Percentiles rank a stretch among this genome's conserved stretches.
phyloP scores from a whole-genome alignment of 2,329 filamentous ascomycete species.

The Aspergillus pseudoglaucus region DNA sequence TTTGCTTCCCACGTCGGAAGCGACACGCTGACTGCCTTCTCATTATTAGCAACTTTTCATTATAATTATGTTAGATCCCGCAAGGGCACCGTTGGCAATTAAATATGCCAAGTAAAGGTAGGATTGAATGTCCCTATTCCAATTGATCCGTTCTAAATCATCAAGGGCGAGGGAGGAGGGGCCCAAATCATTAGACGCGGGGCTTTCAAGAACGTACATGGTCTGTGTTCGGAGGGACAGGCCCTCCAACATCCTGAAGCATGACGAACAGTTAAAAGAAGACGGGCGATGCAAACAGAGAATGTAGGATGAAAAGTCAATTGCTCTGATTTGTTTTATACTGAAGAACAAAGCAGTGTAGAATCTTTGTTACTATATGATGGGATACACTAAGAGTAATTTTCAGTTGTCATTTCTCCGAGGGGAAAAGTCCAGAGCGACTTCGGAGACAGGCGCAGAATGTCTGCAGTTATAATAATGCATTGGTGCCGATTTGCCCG shows the following conservation, averaged over 20 bases:
- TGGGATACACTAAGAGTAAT: neutral
- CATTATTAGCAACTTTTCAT: neutral
- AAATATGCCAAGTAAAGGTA: neutral
- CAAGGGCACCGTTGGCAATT: too few species aligned
- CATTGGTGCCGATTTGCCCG: too few species aligned
- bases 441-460: neutral
- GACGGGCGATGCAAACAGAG: neutral
- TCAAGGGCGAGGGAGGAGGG: constrained; percentile 13
- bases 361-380: neutral
- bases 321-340: neutral
- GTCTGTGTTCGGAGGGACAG: constrained; percentile 70
- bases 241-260: constrained; percentile 53
- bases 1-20: constrained; percentile 89
- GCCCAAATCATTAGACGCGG: constrained; percentile 4
- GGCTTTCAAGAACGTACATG: constrained; percentile 53
- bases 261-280: constrained; percentile 17
- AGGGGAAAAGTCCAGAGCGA: neutral
- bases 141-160: neutral
- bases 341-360: neutral
- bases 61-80: too few species aligned
- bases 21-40: constrained; percentile 91
- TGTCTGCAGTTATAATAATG: neutral
- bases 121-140: neutral
- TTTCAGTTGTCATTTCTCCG: neutral
- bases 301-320: neutral